phyloP scores from a whole-genome alignment of 371 early-diverging fungal species.

The Catenaria anguillulae region DNA sequence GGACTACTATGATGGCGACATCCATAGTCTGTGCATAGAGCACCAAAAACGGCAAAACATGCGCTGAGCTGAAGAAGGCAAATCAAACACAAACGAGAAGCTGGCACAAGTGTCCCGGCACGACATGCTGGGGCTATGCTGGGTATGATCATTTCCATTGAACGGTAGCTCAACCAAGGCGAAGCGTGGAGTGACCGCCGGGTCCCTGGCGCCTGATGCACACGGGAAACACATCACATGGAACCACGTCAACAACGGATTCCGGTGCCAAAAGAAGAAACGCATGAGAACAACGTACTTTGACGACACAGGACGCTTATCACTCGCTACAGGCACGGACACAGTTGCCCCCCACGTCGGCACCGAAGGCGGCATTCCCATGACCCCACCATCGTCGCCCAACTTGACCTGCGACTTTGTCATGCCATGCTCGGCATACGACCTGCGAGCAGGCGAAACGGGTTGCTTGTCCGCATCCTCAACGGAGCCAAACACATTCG shows the following conservation, averaged over 20 bases:
- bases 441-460: too few relatives aligned
- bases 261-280: too few relatives aligned
- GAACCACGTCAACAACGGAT: neutral
- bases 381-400: neutral
- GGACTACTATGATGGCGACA: too few relatives aligned
- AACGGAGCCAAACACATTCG: neutral
- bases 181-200: neutral
- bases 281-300: constrained; percentile 1
- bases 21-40: too few relatives aligned
- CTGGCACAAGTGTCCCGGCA: too few relatives aligned
- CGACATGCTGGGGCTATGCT: too few relatives aligned
- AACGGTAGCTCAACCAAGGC: neutral
- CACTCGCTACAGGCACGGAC: neutral
- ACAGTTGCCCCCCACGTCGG: neutral
- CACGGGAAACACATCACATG: neutral
- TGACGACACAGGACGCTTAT: neutral
- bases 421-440: neutral
- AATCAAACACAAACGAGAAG: too few relatives aligned
- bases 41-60: too few relatives aligned
- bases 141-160: too few relatives aligned
- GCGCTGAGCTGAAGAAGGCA: too few relatives aligned
- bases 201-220: neutral
- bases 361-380: neutral
- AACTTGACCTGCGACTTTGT: neutral
- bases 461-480: too few relatives aligned